Evolutionary conservation across 2,329 filamentous ascomycete genomes (phyloP).

Genomic region (Aspergillus versicolor): DNA sequence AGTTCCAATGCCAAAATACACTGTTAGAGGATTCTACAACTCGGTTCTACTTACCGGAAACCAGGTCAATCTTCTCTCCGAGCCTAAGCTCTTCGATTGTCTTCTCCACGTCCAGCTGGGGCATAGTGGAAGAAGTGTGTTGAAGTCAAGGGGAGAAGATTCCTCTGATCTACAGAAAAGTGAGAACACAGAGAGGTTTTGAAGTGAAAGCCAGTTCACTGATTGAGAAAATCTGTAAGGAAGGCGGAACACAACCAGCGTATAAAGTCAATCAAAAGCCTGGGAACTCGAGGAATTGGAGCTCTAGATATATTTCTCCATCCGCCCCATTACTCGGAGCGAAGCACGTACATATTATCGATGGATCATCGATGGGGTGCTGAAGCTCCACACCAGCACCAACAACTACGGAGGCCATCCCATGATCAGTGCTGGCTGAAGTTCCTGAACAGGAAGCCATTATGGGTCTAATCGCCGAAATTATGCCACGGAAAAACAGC

Average conservation of each 20-base stretch:
- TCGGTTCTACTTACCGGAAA: slow-evolving; percentile 30
- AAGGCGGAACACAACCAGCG: neutral
- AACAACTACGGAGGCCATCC: neutral
- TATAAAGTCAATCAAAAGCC: neutral
- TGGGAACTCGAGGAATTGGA: neutral
- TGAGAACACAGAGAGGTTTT: neutral
- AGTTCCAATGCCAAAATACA: neutral
- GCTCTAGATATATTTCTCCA: slow-evolving; percentile 13
- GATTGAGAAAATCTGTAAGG: neutral
- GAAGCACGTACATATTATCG: neutral
- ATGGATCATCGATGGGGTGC: neutral
- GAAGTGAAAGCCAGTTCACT: neutral
- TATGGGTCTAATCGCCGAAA: slow-evolving; percentile 8
- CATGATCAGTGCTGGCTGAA: neutral
- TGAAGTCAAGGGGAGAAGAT: neutral
- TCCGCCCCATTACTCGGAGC: neutral
- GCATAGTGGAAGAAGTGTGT: slow-evolving; percentile 24
- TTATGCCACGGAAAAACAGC: slow-evolving; percentile 5
- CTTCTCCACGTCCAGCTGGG: slow-evolving; percentile 42
- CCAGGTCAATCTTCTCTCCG: slow-evolving; percentile 57
- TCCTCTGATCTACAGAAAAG: slow-evolving; percentile 9
- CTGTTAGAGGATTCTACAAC: neutral
- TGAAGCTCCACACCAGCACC: slow-evolving; percentile 7
- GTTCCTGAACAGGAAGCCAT: neutral
- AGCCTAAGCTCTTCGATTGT: slow-evolving; percentile 55